Base-by-base conservation (phyloP, 108 stramenopile species). In the Cyclostephanos invisitatus region DNA sequence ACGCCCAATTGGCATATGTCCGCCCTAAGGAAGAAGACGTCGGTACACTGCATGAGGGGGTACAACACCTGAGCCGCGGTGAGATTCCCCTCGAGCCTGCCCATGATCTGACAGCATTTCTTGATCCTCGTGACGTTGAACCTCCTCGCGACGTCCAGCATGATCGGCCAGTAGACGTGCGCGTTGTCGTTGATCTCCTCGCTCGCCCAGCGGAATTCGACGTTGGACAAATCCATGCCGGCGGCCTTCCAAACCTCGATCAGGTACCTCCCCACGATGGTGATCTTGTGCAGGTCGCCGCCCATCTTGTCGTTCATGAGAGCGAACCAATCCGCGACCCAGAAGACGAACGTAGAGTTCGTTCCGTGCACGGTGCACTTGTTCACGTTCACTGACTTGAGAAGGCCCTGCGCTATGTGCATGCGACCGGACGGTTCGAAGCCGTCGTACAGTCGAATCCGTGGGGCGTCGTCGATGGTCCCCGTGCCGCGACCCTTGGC, bases 261-360 rank as follows among this genome's bases (percentile, higher is more conserved):
- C 60, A 99, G 82, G 79, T 99, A 99, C 64, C 96, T 68, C 49
- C 99, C 99, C 15, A 99, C 98, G 15, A 86, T 90, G 62, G 87
- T 84, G 69, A 97, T 93, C 75, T 97, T 97, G 49, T 86, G 86
- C 62, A 97, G 65, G 72, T 97, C 97, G n/a, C 97, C 97, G 21
- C 96, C 97, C 96, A 99, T 97, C 75, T 99, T 99, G 85, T 99
- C 98, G 75, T 99, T 99, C 95, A 99, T 96, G 46, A 98, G 89
- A 17, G 99, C 99, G 73, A 99, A 99, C 99, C 99, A 99, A 75
- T 99, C 99, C 9, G 99, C 99, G 5, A 99, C 98, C 99, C 99
- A 99, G 75, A 99, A 99, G 78, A 94, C 88, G 76, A 99, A 99
- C 7, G 89, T 94, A 7, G 86, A 74, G 66, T 89, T 84, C n/a